A percentile compares a stretch with the other conserved stretches of the same genome.
Evolutionary conservation across 208 protist genomes (phyloP).

Genomic region (Endotrypanum monterogeii): DNA sequence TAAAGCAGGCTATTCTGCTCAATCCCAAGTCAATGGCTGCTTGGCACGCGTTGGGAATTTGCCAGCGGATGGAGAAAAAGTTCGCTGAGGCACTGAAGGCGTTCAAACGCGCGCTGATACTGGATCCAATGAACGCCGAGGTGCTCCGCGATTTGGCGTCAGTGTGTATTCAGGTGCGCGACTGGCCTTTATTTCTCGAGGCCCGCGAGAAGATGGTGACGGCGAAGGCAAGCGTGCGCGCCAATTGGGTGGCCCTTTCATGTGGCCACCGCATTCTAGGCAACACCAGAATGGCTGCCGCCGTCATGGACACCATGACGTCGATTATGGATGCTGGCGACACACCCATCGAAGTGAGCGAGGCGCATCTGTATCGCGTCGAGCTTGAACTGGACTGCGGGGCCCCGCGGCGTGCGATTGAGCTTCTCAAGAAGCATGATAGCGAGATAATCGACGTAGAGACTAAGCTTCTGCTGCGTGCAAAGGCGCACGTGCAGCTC

Average conservation of each 20-base stretch:
- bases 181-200: conserved; percentile 91
- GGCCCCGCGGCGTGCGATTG: conserved; percentile 55
- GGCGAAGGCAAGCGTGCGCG: conserved; percentile 81
- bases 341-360: conserved; percentile 68
- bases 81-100: conserved; percentile 91
- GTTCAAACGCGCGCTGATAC: conserved; percentile 83
- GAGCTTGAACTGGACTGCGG: conserved; percentile 76
- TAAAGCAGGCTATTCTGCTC: conserved; percentile 60
- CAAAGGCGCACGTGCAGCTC: conserved; percentile 67
- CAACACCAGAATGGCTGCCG: conserved; percentile 65
- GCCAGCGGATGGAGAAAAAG: conserved; percentile 91
- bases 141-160: conserved; percentile 91
- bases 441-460: conserved; percentile 62
- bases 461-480: conserved; percentile 64
- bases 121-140: conserved; percentile 80
- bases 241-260: conserved; percentile 87
- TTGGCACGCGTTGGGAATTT: conserved; percentile 95
- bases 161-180: conserved; percentile 91
- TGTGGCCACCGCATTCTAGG: conserved; percentile 82
- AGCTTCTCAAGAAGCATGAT: conserved; percentile 83
- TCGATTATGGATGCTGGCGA: conserved; percentile 81
- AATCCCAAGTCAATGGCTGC: conserved; percentile 79
- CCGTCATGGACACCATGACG: conserved; percentile 79
- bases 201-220: conserved; percentile 88
- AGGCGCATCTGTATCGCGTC: conserved; percentile 71